These are phyloP conservation scores for Danielia oregonensis DNA, from an alignment of 805 yeast genomes.

Conservation along the genomic window DNA sequence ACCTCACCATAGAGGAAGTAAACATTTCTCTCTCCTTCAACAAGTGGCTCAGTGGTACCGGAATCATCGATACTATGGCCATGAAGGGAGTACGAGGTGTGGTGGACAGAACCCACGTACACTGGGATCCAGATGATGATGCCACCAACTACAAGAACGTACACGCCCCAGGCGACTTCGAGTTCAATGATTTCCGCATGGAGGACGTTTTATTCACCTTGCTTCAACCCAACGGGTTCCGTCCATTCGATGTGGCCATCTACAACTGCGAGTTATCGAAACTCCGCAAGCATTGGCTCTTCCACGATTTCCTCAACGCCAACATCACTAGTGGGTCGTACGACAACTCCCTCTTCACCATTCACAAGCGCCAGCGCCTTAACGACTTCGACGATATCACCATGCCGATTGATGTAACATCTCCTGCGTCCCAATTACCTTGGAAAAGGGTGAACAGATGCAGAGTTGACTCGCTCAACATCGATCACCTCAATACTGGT, in stretches of 20 bases:
- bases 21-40: slow-evolving; percentile 74
- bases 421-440: slow-evolving; percentile 20
- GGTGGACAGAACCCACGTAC: slow-evolving; percentile 84
- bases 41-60: slow-evolving; percentile 88
- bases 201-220: slow-evolving; percentile 83
- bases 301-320: slow-evolving; percentile 82
- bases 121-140: slow-evolving; percentile 77
- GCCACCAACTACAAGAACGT: slow-evolving; percentile 76
- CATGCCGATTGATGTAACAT: slow-evolving; percentile 5
- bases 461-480: slow-evolving; percentile 77
- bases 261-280: slow-evolving; percentile 78
- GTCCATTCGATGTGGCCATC: slow-evolving; percentile 85
- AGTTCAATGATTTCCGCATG: slow-evolving; percentile 75
- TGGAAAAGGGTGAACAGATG: slow-evolving; percentile 70
- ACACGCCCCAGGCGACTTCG: slow-evolving; percentile 86
- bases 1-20: slow-evolving; percentile 81
- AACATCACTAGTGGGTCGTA: slow-evolving; percentile 84
- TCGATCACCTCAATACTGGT: slow-evolving; percentile 89
- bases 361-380: slow-evolving; percentile 70
- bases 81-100: slow-evolving; percentile 87
- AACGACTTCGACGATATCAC: slow-evolving; percentile 37
- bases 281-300: slow-evolving; percentile 89
- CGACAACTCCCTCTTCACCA: slow-evolving; percentile 89
- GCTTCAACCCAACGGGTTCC: slow-evolving; percentile 73
- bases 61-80: slow-evolving; percentile 73